Base-by-base conservation (phyloP, 2,329 filamentous ascomycete species). In the Ophiostoma novo-ulmi region DNA sequence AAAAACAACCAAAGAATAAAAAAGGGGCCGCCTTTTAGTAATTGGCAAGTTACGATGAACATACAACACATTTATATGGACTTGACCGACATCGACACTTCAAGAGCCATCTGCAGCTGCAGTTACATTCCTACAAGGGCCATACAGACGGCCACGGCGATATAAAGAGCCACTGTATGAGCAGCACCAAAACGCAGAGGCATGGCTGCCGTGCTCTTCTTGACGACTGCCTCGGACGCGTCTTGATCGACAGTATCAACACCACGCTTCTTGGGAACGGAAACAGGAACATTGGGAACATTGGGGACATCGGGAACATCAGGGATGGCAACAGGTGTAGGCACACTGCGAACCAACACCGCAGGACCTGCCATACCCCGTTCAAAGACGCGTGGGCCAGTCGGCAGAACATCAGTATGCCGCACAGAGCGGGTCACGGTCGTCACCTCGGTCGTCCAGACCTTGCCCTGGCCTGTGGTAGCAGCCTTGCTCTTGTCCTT, bases 341-440 rank as follows among this genome's bases (percentile, higher is more conserved):
- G 52, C 11, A 58, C n/a, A 58, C 8, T 26, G 22, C n/a, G 48
- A 22, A 22, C 48, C 48, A 14, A 4, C 20, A 22, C 48, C 3
- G 8, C 31, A 10, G 58, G 58, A 36, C 6, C 26, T 26, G 26
- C 58, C 2, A 63, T 26, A 17, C 14, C 58, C 14, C 65, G 65
- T 39, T 44, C 65, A 31, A 67, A 44, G 11, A 67, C 11, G 39
- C 65, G 65, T 22, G 65, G 65, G 2, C 65, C 65, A 2, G 65
- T 44, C 5, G 65, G 65, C 65, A 67, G 26, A 39, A 48, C 65
- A 17, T 41, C 39, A 22, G 38, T 67, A 13, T 22, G 65, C 65
- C 14, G n/a, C n/a, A 48, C n/a, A 5, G 65, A 67, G 39, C 65
- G 65, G 10, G 65, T 67, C 65, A 67, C 38, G 7, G 65, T 67